phyloP scores from a whole-genome alignment of 129 eudicot species.

The Saposhnikovia divaricata region DNA sequence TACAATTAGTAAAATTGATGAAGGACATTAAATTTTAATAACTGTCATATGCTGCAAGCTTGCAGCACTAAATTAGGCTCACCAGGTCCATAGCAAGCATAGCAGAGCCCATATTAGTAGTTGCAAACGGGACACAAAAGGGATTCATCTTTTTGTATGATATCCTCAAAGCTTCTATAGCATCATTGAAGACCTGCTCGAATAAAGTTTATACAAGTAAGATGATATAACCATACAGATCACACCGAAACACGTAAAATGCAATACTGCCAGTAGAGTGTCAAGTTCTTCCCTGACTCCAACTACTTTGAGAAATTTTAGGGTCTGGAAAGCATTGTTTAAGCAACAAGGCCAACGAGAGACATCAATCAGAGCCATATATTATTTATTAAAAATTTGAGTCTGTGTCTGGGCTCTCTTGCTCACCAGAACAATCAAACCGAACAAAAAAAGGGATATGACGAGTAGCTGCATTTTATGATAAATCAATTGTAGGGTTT shows the following conservation, averaged over 20 bases:
- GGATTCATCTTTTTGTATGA: conserved; percentile 97
- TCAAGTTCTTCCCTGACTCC: not conserved
- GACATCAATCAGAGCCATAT: not conserved
- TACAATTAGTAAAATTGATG: conserved; percentile 10
- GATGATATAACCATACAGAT: conserved; percentile 5
- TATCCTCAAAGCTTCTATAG: conserved; percentile 87
- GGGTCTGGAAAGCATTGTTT: not conserved
- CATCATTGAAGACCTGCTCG: conserved; percentile 78
- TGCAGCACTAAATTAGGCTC: conserved; percentile 8
- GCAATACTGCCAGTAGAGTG: not conserved
- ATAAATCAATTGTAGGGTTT: not conserved
- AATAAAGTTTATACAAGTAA: not conserved
- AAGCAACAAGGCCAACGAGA: not conserved
- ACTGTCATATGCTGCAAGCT: not conserved
- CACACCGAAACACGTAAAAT: not conserved
- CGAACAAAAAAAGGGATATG: not conserved
- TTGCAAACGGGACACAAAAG: conserved; percentile 90
- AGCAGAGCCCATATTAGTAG: conserved; percentile 98
- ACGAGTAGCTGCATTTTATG: not conserved
- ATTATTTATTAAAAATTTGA: not conserved
- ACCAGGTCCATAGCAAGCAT: conserved; percentile 97
- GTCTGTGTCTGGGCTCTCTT: not conserved
- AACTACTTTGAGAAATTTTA: not conserved
- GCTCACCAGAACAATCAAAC: not conserved
- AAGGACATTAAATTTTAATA: conserved; percentile 8